phyloP scores from a whole-genome alignment of 352 stramenopile species.

The Globisporangium acanthophoron region DNA sequence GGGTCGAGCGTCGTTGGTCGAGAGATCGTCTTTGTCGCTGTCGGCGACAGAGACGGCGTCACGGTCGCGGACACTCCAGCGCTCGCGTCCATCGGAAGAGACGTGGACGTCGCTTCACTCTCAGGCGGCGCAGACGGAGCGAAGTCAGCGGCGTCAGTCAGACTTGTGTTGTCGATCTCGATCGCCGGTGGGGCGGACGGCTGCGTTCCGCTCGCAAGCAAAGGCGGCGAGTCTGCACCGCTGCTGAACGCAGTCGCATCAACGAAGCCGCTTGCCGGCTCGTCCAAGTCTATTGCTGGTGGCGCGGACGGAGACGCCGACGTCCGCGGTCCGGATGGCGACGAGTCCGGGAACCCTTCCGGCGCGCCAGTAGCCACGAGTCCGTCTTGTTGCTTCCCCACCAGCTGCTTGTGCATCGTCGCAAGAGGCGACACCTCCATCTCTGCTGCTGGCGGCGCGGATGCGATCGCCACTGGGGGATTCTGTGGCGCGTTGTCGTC shows the following conservation, averaged over 20 bases:
- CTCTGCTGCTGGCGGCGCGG: background rate
- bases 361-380: constrained; percentile 9
- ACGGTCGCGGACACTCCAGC: background rate
- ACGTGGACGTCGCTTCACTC: background rate
- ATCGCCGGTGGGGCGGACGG: constrained; percentile 27
- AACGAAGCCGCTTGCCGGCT: background rate
- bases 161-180: constrained; percentile 3
- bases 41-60: constrained; percentile 42
- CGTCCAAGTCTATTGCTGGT: constrained; percentile 7
- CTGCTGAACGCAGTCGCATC: background rate
- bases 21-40: constrained; percentile 32
- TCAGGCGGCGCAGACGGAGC: constrained; percentile 14
- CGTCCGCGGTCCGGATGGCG: constrained; percentile 6
- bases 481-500: constrained; percentile 14
- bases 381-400: background rate
- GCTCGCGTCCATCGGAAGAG: background rate
- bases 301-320: constrained; percentile 10
- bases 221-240: constrained; percentile 1
- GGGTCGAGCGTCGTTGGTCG: background rate
- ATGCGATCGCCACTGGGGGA: background rate
- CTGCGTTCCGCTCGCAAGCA: constrained; percentile 10
- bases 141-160: background rate
- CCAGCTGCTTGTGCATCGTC: background rate
- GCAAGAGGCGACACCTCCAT: background rate
- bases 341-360: constrained; percentile 13